Percentiles rank a stretch among this genome's conserved stretches.
Evolutionary conservation across 805 yeast species (phyloP).

Genomic region (Lachancea sp.): DNA sequence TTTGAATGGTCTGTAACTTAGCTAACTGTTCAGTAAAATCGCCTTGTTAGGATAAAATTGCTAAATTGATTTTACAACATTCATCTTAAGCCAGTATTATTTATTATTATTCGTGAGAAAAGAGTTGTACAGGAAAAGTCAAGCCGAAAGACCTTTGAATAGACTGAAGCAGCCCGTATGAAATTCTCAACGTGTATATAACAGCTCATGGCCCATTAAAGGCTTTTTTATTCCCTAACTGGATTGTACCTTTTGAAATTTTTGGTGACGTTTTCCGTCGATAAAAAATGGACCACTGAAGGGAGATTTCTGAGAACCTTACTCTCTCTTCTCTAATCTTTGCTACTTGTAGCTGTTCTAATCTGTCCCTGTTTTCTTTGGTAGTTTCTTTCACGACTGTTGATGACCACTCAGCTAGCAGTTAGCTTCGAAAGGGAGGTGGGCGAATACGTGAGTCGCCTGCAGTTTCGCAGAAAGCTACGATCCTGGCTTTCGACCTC

Average conservation of each 20-base stretch:
- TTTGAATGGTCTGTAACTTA: no score
- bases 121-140: not conserved
- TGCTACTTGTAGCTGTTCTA: not conserved
- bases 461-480: slow-evolving; percentile 1
- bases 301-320: not conserved
- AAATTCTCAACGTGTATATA: no score
- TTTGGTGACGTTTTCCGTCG: slow-evolving; percentile 1
- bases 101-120: slow-evolving; percentile 1
- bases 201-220: not conserved
- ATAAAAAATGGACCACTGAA: not conserved
- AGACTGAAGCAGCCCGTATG: no score
- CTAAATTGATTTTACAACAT: not conserved
- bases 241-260: not conserved
- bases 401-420: slow-evolving; percentile 2
- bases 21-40: no score
- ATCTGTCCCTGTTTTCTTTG: not conserved
- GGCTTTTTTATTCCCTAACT: not conserved
- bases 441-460: slow-evolving; percentile 6
- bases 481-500: slow-evolving; percentile 7
- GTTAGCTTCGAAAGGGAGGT: slow-evolving; percentile 5
- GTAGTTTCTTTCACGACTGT: not conserved
- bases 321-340: not conserved
- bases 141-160: no score
- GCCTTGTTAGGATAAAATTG: not conserved
- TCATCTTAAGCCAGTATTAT: not conserved